A percentile compares a stretch with the other conserved stretches of the same genome.
phyloP scores from a whole-genome alignment of 352 stramenopile species.

The Phytopythium oedochilum region DNA sequence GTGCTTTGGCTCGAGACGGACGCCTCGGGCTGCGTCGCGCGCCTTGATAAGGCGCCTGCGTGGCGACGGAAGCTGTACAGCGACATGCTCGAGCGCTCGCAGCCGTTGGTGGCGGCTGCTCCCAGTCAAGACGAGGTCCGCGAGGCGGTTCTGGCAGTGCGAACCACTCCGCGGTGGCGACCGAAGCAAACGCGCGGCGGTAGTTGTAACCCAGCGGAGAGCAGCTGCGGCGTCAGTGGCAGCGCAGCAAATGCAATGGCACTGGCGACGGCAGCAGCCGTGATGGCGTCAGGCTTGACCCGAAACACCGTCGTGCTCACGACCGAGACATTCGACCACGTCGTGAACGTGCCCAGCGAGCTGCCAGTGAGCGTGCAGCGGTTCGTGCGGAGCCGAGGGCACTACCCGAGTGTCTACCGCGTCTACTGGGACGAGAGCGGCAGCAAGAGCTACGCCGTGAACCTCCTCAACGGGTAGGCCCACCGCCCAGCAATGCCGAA shows the following conservation, averaged over 20 bases:
- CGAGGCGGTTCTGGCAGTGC: slow-evolving; percentile 49
- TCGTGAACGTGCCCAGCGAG: slow-evolving; percentile 52
- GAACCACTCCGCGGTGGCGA: slow-evolving; percentile 44
- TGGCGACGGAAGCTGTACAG: slow-evolving; percentile 62
- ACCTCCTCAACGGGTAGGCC: slow-evolving; percentile 69
- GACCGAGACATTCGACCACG: slow-evolving; percentile 40
- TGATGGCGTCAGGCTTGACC: neutral
- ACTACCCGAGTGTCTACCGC: slow-evolving; percentile 65
- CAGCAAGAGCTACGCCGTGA: slow-evolving; percentile 61
- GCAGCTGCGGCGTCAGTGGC: slow-evolving; percentile 24
- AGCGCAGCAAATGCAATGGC: neutral
- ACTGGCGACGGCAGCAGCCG: slow-evolving; percentile 3
- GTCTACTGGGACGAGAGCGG: slow-evolving; percentile 50
- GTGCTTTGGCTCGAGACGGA: slow-evolving; percentile 62
- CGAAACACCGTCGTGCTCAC: slow-evolving; percentile 66
- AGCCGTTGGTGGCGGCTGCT: neutral
- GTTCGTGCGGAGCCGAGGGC: slow-evolving; percentile 65
- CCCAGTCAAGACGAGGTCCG: neutral
- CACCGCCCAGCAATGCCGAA: no score
- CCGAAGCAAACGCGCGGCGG: neutral
- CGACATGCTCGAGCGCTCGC: slow-evolving; percentile 21
- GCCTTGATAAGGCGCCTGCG: slow-evolving; percentile 35
- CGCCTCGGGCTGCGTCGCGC: slow-evolving; percentile 30
- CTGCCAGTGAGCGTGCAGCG: slow-evolving; percentile 62
- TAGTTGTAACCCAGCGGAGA: neutral